Conservation (phyloP, 2,329 filamentous ascomycete species). For the Neodidymelliopsis sp. region DNA sequence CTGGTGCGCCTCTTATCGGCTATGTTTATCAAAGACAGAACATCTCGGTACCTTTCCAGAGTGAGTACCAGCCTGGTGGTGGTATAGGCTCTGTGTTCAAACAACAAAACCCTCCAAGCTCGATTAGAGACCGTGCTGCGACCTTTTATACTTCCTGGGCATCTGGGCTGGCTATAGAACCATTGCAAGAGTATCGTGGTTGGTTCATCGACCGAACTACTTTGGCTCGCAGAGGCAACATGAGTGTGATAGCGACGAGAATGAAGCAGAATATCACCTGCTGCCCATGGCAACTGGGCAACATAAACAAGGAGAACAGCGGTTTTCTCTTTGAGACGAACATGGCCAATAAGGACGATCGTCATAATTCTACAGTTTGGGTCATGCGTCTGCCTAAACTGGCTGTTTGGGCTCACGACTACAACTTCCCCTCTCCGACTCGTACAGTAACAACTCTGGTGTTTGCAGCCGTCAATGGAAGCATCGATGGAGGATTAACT, state of each 20-base stretch:
- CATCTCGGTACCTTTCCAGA: neutral
- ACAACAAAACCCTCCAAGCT: neutral
- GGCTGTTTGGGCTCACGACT: slow-evolving; percentile 1
- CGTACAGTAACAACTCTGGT: neutral
- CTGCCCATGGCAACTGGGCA: neutral
- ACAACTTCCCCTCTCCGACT: neutral
- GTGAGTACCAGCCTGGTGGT: neutral
- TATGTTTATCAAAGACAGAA: neutral
- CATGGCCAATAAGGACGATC: neutral
- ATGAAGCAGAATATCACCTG: slow-evolving; percentile 3
- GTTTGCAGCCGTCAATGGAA: neutral
- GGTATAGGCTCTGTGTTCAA: neutral
- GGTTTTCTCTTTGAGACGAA: no score
- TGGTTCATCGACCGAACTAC: slow-evolving; percentile 1
- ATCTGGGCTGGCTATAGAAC: neutral
- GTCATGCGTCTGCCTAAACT: neutral
- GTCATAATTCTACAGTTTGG: neutral
- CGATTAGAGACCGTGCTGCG: neutral
- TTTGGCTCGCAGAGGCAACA: neutral
- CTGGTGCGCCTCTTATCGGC: neutral
- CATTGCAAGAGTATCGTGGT: neutral
- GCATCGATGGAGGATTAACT: neutral
- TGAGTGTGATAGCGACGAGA: neutral
- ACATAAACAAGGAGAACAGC: neutral
- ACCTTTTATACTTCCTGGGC: neutral